Evolutionary conservation across 176 grass and related monocot species (phyloP), one percentile per base, ranked within the genome.

Genomic region (Saccharum spontaneum): DNA sequence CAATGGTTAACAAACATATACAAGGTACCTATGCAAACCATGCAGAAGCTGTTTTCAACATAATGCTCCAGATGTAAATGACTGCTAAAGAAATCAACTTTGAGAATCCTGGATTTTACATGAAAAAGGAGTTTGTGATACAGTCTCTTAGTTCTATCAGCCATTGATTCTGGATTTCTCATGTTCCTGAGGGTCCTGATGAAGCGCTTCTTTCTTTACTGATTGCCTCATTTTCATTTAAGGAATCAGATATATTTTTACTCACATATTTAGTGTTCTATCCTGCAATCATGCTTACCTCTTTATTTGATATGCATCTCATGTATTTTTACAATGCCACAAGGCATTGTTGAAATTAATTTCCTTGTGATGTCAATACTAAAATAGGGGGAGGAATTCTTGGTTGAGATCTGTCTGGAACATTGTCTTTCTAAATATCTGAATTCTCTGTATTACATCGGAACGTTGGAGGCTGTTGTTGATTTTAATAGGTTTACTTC

Each of bases 401-500:
- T 52, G 41, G 34, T 72, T 84, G 69, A 36, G 69, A 52, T 26
- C 36, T 86, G n/a, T 82, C 48, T 16, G 26, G 74, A 52, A 52
- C 38, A 30, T 48, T 83, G 11, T 70, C 72, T 65, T 48, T 20
- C 14, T 78, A 50, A 26, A 20, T 41, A 64, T 28, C 45, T 79
- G 9, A 79, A 22, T 67, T 86, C 37, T 4, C 7, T 49, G 7
- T 39, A 4, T 68, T 86, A 57, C 84, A 59, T 70, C 5, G 1
- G 54, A 81, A 82, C 1, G 57, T 71, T 85, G n/a, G 78, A 67
- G 36, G 39, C 10, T 36, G 43, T 43, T 52, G 45, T 63, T 33
- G 18, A 75, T 28, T 77, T 79, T 79, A 84, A 26, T 45, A 63
- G 40, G 33, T 46, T 76, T 81, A 83, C 48, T 41, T 82, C 30